These are phyloP conservation scores for Apiotrichum siamense DNA, from an alignment of 1,284 basidiomycete genomes.

Conservation along the genomic window DNA sequence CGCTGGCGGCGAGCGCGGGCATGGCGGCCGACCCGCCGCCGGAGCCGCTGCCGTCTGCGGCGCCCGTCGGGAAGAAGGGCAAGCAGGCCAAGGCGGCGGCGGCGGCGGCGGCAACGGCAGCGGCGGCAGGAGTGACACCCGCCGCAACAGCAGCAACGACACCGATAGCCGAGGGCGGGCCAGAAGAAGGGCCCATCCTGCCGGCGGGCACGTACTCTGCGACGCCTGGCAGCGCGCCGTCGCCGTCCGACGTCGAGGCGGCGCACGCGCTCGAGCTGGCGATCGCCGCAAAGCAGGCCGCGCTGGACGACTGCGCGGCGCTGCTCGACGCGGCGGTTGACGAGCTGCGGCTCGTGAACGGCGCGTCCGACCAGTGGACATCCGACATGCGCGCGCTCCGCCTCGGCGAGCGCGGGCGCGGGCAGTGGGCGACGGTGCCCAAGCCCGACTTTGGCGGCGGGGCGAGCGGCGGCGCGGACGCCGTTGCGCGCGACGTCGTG, in stretches of 20 bases:
- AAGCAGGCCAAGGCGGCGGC: background rate
- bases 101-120: background rate
- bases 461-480: conserved; percentile 9
- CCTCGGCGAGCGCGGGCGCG: conserved; percentile 21
- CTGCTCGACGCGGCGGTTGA: conserved; percentile 40
- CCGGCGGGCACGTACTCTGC: conserved; percentile 29
- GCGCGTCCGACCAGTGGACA: conserved; percentile 32
- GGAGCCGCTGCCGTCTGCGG: conserved; percentile 13
- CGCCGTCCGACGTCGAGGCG: background rate
- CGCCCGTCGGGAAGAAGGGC: conserved; percentile 4
- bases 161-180: background rate
- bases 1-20: conserved; percentile 22
- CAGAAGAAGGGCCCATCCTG: conserved; percentile 32
- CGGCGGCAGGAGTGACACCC: background rate
- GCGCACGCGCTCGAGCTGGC: conserved; percentile 33
- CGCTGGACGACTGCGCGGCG: conserved; percentile 35
- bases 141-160: background rate
- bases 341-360: conserved; percentile 34
- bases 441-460: conserved; percentile 44
- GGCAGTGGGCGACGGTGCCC: conserved; percentile 39
- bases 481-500: conserved; percentile 36
- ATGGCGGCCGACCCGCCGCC: conserved; percentile 31
- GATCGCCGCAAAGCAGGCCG: conserved; percentile 30
- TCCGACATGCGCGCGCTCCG: conserved; percentile 26
- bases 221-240: conserved; percentile 13